A percentile compares a stretch with the other conserved stretches of the same genome.
Conservation (phyloP, 2,329 filamentous ascomycete species). For the Alternaria ventricosa region DNA sequence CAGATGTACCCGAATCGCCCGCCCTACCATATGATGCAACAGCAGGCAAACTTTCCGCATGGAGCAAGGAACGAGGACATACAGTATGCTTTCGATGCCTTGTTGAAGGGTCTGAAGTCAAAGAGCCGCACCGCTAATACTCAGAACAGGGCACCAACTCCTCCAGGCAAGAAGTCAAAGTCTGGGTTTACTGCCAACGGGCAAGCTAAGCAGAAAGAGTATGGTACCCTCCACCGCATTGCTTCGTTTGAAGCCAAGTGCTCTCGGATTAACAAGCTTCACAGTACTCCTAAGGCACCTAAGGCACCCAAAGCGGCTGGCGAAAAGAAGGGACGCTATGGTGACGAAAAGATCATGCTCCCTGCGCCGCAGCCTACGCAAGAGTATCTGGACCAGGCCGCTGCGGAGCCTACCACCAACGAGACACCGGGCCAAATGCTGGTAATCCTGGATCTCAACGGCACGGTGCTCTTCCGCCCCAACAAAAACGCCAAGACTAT, state of each 20-base stretch:
- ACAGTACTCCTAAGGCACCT: slow-evolving; percentile 14
- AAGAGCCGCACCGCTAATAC: slow-evolving; percentile 23
- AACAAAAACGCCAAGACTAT: slow-evolving; percentile 59
- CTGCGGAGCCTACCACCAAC: slow-evolving; percentile 41
- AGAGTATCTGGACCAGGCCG: slow-evolving; percentile 66
- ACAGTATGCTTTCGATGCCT: slow-evolving; percentile 29
- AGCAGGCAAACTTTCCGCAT: slow-evolving; percentile 15
- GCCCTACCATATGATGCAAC: slow-evolving; percentile 20
- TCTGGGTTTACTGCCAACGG: slow-evolving; percentile 17
- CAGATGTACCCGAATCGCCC: slow-evolving; percentile 19
- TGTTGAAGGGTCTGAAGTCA: slow-evolving; percentile 12
- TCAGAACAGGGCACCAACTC: slow-evolving; percentile 22
- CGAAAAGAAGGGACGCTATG: slow-evolving; percentile 23
- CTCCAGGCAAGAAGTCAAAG: slow-evolving; percentile 20
- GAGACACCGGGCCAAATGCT: slow-evolving; percentile 68
- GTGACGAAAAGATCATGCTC: slow-evolving; percentile 41
- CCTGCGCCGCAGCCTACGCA: slow-evolving; percentile 65
- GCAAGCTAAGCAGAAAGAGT: slow-evolving; percentile 25
- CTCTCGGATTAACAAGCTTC: slow-evolving; percentile 31
- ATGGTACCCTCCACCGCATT: slow-evolving; percentile 21
- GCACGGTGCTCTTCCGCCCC: slow-evolving; percentile 80
- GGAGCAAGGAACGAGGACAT: slow-evolving; percentile 21
- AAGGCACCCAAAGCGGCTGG: slow-evolving; percentile 7
- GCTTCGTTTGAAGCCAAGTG: not conserved
- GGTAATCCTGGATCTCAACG: slow-evolving; percentile 90